Evolutionary conservation across 2,329 filamentous ascomycete genomes (phyloP), one percentile per base, ranked within the genome.

Genomic region (Canariomyces notabilis): DNA sequence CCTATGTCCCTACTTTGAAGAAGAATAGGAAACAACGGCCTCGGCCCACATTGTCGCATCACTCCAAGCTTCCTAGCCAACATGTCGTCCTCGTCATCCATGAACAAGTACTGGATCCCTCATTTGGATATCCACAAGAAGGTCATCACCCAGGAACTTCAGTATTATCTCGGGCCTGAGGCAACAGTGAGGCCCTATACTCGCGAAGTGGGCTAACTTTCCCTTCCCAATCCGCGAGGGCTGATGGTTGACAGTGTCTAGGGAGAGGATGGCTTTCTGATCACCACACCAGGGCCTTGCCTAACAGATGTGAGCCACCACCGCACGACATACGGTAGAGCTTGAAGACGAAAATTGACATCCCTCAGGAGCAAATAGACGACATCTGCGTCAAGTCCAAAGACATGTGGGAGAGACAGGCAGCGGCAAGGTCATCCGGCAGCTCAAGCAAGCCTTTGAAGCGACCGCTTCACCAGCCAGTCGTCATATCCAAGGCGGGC

Each of bases 51-150:
- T 18, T 11, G 19, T 29, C 20, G 11, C 15, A 8, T 33, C 44
- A n/a, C 22, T 32, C 19, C 12, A 14, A 35, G 5, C 19, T 11
- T n/a, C 18, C 16, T 12, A n/a, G 21, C 22, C 46, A 64, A 52
- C 31, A 68, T 67, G 60, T 64, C 66, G 39, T 65, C 64, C 19
- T 64, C 64, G 16, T 52, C 55, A 40, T 54, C 61, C 42, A 71
- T 77, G 67, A 80, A 80, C 62, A 72, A 69, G 58, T 82, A 80
- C 63, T 82, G 77, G 77, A 80, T 81, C 49, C 75, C 76, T 12
- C 72, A 77, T 49, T 63, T 73, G 50, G 76, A 79, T 47, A 81
- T 81, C 58, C 75, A 79, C 63, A 79, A 77, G 56, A 79, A 74
- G 53, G 72, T 80, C 53, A 80, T 81, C 56, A 78, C 71, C 19